Percentiles rank a stretch among this genome's conserved stretches.
These are phyloP conservation scores for Funneliformis geosporum DNA, from an alignment of 192 early-diverging fungal species.

Conservation along the genomic window DNA sequence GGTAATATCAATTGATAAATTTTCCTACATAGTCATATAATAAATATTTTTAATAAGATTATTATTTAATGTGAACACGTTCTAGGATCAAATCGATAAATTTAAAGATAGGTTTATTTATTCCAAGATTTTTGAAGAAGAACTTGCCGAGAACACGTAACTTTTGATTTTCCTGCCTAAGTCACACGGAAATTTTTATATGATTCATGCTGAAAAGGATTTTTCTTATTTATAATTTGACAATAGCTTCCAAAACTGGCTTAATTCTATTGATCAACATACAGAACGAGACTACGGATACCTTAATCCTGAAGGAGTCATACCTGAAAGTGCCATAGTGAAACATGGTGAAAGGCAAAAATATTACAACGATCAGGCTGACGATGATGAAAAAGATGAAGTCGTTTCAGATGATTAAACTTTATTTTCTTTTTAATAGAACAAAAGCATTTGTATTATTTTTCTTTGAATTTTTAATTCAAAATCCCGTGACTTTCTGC, in stretches of 20 bases:
- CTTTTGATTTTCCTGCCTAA: conserved; percentile 27
- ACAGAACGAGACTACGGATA: conserved; percentile 59
- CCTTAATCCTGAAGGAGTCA: conserved; percentile 60
- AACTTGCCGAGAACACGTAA: conserved; percentile 64
- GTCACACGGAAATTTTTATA: neutral
- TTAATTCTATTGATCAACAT: conserved; percentile 59
- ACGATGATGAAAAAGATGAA: neutral
- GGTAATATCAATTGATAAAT: conserved; percentile 33
- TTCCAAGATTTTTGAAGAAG: conserved; percentile 73
- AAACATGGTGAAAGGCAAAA: conserved; percentile 37
- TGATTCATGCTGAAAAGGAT: neutral
- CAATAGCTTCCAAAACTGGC: conserved; percentile 63
- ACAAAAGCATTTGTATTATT: too few species aligned
- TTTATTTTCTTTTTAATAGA: too few species aligned
- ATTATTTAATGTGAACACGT: neutral
- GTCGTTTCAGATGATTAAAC: neutral
- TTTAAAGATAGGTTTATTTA: conserved; percentile 94
- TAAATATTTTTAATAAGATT: conserved; percentile 5
- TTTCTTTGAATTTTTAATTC: too few species aligned
- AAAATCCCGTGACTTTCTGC: too few species aligned
- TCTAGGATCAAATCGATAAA: conserved; percentile 66
- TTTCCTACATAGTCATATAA: neutral
- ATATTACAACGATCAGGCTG: neutral
- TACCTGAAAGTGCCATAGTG: conserved; percentile 48
- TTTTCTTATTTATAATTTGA: neutral